Conservation (phyloP, 306 rosid species). For the Quercus glauca region DNA sequence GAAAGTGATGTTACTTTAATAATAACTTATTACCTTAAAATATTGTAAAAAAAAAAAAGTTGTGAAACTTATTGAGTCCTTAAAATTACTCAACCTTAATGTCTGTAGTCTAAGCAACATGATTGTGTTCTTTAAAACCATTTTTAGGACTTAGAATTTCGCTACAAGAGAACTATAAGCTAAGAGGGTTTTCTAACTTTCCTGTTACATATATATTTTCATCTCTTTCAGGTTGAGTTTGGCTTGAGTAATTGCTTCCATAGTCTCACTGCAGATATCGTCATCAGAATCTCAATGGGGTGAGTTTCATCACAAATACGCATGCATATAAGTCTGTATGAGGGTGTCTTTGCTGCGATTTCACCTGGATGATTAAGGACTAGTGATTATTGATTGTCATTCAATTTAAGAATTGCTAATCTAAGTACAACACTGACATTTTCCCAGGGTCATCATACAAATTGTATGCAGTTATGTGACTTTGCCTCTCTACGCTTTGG, state of each 20-base stretch:
- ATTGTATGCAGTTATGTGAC: conserved; percentile 82
- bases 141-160: not conserved
- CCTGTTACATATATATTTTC: not conserved
- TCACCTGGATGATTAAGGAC: too few relatives aligned
- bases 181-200: not conserved
- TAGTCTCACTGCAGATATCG: conserved; percentile 28
- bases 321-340: not conserved
- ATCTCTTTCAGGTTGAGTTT: conserved; percentile 36
- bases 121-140: not conserved
- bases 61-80: not conserved
- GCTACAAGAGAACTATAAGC: not conserved
- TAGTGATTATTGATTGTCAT: not conserved
- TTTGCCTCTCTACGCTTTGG: conserved; percentile 86
- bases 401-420: not conserved
- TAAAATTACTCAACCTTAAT: not conserved
- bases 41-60: too few relatives aligned
- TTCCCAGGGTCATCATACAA: conserved; percentile 68
- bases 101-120: not conserved
- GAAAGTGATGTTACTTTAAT: too few relatives aligned
- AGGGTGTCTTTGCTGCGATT: not conserved
- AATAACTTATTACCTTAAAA: too few relatives aligned
- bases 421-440: not conserved
- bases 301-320: conserved; percentile 25
- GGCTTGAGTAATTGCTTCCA: conserved; percentile 51
- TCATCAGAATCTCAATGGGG: conserved; percentile 62